These are phyloP conservation scores for Schizochytrium sp. DNA, from an alignment of 108 stramenopile species.

Conservation along the genomic window DNA sequence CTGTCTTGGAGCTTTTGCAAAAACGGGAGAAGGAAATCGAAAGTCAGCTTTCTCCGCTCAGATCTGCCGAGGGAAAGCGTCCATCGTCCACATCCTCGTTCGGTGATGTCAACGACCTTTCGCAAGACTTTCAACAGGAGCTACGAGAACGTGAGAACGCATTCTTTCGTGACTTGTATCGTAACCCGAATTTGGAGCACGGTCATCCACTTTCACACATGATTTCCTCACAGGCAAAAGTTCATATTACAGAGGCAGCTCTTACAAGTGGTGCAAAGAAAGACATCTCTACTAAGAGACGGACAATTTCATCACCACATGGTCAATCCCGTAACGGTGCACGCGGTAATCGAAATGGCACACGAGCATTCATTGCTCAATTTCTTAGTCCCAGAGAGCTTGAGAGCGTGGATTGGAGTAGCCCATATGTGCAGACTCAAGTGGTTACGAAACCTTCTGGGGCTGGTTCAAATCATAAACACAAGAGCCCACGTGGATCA, in stretches of 20 bases:
- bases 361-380: background rate
- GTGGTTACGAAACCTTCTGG: background rate
- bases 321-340: background rate
- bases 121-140: background rate
- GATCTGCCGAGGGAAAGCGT: background rate
- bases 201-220: constrained; percentile 71
- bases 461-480: background rate
- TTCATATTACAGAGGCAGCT: constrained; percentile 39
- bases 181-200: constrained; percentile 62
- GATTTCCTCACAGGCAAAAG: constrained; percentile 65
- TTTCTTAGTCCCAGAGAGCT: background rate
- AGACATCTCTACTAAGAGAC: too few species aligned
- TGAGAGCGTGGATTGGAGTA: constrained; percentile 21
- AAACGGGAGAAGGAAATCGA: background rate
- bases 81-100: background rate
- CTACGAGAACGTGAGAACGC: constrained; percentile 62
- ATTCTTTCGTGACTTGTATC: constrained; percentile 67
- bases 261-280: background rate
- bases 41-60: background rate
- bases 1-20: background rate
- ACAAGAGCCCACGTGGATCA: background rate
- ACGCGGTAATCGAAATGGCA: background rate
- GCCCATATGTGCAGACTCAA: constrained; percentile 25
- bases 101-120: background rate
- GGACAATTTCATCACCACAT: too few species aligned